These are phyloP conservation scores for Teratosphaeria gauchensis DNA, from an alignment of 2,329 filamentous ascomycete genomes.

Conservation along the genomic window DNA sequence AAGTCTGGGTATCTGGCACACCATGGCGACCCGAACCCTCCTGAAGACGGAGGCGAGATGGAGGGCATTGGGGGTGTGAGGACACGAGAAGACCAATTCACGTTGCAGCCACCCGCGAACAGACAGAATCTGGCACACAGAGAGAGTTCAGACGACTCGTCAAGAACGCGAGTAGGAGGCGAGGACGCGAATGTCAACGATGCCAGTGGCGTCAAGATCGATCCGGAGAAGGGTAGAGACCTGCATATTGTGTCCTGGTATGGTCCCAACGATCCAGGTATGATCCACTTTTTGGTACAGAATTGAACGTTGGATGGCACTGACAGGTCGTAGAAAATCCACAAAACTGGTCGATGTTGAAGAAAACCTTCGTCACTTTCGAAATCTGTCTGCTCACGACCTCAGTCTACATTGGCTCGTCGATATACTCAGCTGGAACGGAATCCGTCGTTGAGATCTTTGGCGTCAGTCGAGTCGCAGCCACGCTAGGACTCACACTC, in stretches of 20 bases:
- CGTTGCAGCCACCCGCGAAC: conserved; percentile 3
- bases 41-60: conserved; percentile 23
- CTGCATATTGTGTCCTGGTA: conserved; percentile 44
- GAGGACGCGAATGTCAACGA: conserved; percentile 24
- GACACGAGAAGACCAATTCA: conserved; percentile 16
- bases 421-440: conserved; percentile 42
- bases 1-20: conserved; percentile 41
- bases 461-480: conserved; percentile 35
- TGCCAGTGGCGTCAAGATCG: conserved; percentile 34
- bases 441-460: conserved; percentile 33
- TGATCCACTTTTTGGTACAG: neutral
- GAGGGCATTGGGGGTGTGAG: conserved; percentile 16
- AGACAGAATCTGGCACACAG: neutral
- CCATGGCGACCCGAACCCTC: conserved; percentile 32
- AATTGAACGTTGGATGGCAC: neutral
- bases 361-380: conserved; percentile 36
- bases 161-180: conserved; percentile 13
- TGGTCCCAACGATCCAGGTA: conserved; percentile 35
- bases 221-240: conserved; percentile 45
- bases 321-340: neutral
- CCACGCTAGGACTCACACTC: conserved; percentile 40
- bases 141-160: conserved; percentile 10
- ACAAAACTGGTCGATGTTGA: conserved; percentile 18
- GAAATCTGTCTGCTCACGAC: conserved; percentile 41
- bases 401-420: conserved; percentile 42